Percentiles rank a stretch among this genome's conserved stretches.
Conservation (phyloP, 140 eudicot genomes). For the Oenanthe javanica region DNA sequence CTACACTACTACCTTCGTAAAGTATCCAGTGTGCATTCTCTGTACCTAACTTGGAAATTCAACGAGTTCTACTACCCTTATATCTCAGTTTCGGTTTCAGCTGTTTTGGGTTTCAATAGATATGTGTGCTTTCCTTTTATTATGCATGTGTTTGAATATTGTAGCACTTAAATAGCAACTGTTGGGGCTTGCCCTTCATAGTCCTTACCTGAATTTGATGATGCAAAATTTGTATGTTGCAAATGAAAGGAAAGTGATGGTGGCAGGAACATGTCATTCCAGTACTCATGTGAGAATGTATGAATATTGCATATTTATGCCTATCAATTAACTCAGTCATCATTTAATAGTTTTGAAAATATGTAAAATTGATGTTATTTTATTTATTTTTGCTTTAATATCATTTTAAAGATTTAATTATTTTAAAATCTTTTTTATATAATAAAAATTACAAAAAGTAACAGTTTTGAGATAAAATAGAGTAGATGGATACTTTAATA, state of each 20-base stretch:
- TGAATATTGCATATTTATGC: too few species aligned
- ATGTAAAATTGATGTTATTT: too few species aligned
- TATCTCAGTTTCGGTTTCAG: background rate
- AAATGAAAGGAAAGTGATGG: slow-evolving; percentile 73
- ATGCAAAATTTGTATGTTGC: slow-evolving; percentile 68
- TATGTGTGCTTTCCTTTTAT: background rate
- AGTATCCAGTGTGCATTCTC: slow-evolving; percentile 11
- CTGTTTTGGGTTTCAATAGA: background rate
- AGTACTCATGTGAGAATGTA: too few species aligned
- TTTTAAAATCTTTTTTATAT: too few species aligned
- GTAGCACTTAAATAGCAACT: background rate
- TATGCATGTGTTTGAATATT: slow-evolving; percentile 20
- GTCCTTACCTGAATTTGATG: slow-evolving; percentile 18
- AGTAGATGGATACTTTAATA: too few species aligned
- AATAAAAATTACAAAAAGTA: too few species aligned
- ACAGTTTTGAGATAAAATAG: too few species aligned
- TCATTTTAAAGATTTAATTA: too few species aligned
- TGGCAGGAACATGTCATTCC: too few species aligned
- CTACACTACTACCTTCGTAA: slow-evolving; percentile 13
- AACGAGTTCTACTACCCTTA: background rate
- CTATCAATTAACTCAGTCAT: too few species aligned
- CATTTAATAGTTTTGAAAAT: too few species aligned
- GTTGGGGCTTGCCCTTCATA: slow-evolving; percentile 39
- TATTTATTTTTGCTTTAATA: too few species aligned
- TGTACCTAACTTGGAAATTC: background rate